phyloP scores from a whole-genome alignment of 345 rosid species.

The Camelina sativa region DNA sequence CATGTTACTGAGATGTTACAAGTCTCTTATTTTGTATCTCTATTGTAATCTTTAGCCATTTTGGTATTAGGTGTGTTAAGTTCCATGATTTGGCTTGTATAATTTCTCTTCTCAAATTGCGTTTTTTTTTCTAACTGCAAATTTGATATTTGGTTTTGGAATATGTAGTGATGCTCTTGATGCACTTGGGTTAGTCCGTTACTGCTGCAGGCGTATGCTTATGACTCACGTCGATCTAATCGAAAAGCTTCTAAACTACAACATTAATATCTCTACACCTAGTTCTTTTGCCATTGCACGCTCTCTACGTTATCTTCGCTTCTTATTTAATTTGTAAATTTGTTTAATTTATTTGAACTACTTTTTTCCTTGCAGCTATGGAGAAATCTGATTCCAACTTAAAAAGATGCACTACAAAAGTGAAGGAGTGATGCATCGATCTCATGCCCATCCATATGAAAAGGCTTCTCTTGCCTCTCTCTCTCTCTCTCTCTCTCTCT shows the following conservation, averaged over 20 bases:
- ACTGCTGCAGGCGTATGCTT: slow-evolving; percentile 92
- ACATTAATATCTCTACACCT: slow-evolving; percentile 52
- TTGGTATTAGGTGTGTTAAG: not conserved
- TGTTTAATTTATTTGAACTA: not conserved
- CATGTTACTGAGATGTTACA: not conserved
- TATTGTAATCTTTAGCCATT: not conserved
- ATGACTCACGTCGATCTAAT: slow-evolving; percentile 98
- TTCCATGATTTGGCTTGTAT: not conserved
- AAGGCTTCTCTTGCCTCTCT: not conserved
- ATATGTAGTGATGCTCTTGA: slow-evolving; percentile 87
- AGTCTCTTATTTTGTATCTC: not conserved
- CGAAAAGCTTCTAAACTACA: slow-evolving; percentile 94
- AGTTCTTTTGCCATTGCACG: not conserved
- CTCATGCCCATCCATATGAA: not conserved
- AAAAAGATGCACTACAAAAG: slow-evolving; percentile 21
- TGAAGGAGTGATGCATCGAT: not conserved
- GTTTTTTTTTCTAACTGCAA: not conserved
- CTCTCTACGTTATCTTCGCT: not conserved
- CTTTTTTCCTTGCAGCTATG: slow-evolving; percentile 54
- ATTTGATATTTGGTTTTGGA: not conserved
- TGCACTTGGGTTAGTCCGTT: slow-evolving; percentile 78
- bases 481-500: not conserved
- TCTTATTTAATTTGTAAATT: too few relatives aligned
- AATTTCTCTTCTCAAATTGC: not conserved
- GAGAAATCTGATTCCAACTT: slow-evolving; percentile 58